Percentiles rank a stretch among this genome's conserved stretches.
Conservation (phyloP, 2,329 filamentous ascomycete species). For the Aspergillus niger region DNA sequence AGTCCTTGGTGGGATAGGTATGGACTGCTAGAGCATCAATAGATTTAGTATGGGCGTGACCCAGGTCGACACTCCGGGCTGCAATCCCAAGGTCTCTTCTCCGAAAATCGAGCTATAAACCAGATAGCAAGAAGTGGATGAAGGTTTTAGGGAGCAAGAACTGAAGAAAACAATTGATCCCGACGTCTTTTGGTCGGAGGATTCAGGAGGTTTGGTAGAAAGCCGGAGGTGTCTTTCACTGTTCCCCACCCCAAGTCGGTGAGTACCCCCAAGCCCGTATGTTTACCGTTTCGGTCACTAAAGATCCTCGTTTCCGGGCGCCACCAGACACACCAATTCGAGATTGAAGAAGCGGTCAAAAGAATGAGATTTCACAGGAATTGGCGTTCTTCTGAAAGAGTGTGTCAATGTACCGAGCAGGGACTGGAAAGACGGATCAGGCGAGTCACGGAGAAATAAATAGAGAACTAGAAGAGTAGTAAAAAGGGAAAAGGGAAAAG, state of each 20-base stretch:
- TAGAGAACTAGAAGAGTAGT: too few relatives aligned
- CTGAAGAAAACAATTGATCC: not conserved
- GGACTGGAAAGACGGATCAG: not conserved
- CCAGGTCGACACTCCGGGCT: not conserved
- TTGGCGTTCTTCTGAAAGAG: not conserved
- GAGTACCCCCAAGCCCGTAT: slow-evolving; percentile 1
- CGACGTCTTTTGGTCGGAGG: not conserved
- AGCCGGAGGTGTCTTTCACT: slow-evolving; percentile 8
- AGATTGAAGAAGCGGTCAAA: slow-evolving; percentile 3
- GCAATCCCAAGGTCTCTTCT: not conserved
- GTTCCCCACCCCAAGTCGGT: slow-evolving; percentile 19
- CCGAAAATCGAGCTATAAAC: not conserved
- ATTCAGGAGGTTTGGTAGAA: slow-evolving; percentile 4
- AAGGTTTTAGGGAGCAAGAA: too few relatives aligned
- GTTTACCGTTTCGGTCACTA: slow-evolving; percentile 5
- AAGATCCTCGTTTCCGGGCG: not conserved
- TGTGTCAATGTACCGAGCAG: not conserved
- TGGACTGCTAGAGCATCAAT: slow-evolving; percentile 16
- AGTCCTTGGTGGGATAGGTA: slow-evolving; percentile 20
- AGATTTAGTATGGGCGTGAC: not conserved
- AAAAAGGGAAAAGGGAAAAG: not conserved
- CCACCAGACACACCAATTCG: not conserved
- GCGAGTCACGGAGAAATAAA: not conserved
- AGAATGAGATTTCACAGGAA: not conserved
- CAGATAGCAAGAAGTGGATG: not conserved